Base-by-base conservation (phyloP, 2,329 filamentous ascomycete species). In the Ophiostoma tasmaniense region DNA sequence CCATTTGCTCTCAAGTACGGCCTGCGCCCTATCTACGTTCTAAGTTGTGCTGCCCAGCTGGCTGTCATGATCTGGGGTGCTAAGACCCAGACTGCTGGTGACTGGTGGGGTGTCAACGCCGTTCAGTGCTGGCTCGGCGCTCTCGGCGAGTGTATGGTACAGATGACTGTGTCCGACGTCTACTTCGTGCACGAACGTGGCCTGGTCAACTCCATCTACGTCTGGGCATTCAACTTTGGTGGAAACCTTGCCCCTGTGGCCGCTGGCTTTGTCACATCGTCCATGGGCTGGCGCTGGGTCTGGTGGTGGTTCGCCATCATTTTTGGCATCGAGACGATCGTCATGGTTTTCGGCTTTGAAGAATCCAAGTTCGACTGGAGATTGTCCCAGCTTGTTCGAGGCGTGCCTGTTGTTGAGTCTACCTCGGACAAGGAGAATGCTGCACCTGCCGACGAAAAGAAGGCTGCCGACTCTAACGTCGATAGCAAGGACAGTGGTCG, bases 241-340 rank as follows among this genome's bases (percentile, higher is more conserved):
- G 79, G 80, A 69, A 81, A 80, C 67, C 73, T 80, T 1, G 79
- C 78, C 0, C 83, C 83, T 2, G 73, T 85, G 3, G 75, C 83
- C 33, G 81, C 81, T 7, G 83, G 83, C 0, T 85, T 81, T 72
- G 81, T 85, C 70, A 78, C 78, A 50, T 79, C 82, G 62, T 78
- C 78, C 0, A 78, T 79, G 71, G 82, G 82, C 1, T 85, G 82
- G 83, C 71, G 79, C 68, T 85, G 83, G 81, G 79, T 81, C 73
- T 73, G 73, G 71, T 73, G 70, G 67, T 74, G 73, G 72, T 73
- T 71, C n/a, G 74, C 75, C 20, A 78, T 78, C 11, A n/a, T 71
- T 11, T 70, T 71, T 66, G 71, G 67, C 4, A 20, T 68, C 4
- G 59, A 68, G 22, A 45, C 59, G 3, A 14, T 64, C 10, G 42